Conservation (phyloP, 768 basidiomycete genomes). For the Lentinula boryana region DNA sequence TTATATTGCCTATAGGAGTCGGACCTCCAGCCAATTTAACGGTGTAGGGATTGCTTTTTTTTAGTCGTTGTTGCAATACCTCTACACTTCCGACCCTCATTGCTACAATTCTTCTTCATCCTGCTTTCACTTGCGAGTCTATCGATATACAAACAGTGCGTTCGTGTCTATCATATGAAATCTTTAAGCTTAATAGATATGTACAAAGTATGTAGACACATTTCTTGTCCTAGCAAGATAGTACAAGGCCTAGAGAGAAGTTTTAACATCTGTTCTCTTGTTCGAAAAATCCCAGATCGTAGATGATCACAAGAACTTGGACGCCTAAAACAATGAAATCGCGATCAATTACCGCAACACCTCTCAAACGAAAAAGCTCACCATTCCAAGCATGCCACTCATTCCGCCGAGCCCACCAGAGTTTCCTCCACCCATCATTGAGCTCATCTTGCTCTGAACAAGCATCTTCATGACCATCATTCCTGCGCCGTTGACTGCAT, state of each 20-base stretch:
- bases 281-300: not conserved
- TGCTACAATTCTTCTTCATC: too few species aligned
- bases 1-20: not conserved
- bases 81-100: too few species aligned
- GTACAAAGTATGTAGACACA: too few species aligned
- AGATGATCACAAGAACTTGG: not conserved
- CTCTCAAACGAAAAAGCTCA: not conserved
- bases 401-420: slow-evolving; percentile 66
- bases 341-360: not conserved
- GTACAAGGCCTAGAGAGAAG: too few species aligned
- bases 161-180: too few species aligned
- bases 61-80: too few species aligned
- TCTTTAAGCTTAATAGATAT: too few species aligned
- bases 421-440: slow-evolving; percentile 49
- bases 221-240: too few species aligned
- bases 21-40: too few species aligned
- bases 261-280: not conserved
- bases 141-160: too few species aligned
- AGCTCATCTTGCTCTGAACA: slow-evolving; percentile 60
- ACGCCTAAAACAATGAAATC: not conserved
- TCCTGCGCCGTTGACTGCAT: slow-evolving; percentile 78
- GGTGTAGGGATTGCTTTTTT: too few species aligned
- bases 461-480: slow-evolving; percentile 83
- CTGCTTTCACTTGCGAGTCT: too few species aligned
- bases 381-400: slow-evolving; percentile 43